Base-by-base conservation (phyloP, 1,284 basidiomycete genomes). In the Volvariella surrecta region DNA sequence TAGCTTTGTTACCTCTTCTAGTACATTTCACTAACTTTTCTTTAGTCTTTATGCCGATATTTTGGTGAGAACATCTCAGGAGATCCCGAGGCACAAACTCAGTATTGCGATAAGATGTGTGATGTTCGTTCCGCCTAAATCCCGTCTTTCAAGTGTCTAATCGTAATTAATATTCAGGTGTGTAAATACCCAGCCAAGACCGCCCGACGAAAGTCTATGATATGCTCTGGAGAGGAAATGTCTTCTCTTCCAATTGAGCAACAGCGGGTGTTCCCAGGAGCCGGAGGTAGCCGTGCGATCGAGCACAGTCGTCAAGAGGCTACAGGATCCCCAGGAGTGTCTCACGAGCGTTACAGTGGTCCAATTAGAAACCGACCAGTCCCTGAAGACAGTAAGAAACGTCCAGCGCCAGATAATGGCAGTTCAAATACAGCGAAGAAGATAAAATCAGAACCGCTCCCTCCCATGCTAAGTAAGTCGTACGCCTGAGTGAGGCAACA, bases 31-130 rank as follows among this genome's bases (percentile, higher is more conserved):
- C 20, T 15, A 19, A 32, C 4, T 18, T 20, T 22, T 31, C 9
- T 10, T 20, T 38, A 88, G 85, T 68, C 71, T 2, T 81, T 92
- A 45, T 91, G 89, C 54, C 76, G 77, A 34, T 91, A 89, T 57
- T 92, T 94, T 54, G 89, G 86, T 0, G 90, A 93, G 58, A 55
- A 59, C 2, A 76, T 90, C 34, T 72, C 64, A 2, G 60, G 56
- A 3, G 69, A 86, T 48, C 50, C 64, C 2, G 66, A 66, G 4
- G 51, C 70, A 3, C 58, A 73, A 41, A 70, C 71, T 45, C 55
- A 58, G 2, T 81, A 88, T 51, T 94, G 90, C 54, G 61, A 82
- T 45, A 66, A 68, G 32, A 90, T 91, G 86, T 94, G 89, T 54
- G 89, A 93, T 61, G 89, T 90, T 54, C 43, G 82, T 67, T 4